Base-by-base conservation (phyloP, 2,329 filamentous ascomycete genomes). In the Sporothrix protearum region DNA sequence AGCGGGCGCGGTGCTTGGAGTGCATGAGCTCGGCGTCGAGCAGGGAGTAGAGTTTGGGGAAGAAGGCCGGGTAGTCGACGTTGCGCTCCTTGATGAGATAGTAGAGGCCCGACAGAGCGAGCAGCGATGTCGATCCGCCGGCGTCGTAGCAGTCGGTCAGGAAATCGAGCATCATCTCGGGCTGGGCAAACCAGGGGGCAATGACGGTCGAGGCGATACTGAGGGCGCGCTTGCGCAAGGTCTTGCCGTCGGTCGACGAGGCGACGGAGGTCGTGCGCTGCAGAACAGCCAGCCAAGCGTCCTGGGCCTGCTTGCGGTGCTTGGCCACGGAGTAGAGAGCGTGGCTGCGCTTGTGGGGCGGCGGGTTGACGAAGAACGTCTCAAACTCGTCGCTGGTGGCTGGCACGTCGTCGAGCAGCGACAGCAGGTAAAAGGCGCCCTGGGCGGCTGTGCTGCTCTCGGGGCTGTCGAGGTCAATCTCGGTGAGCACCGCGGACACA, bases 61-160 rank as follows among this genome's bases (percentile, higher is more conserved):
- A 99, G 82, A 99, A 99, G 42, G 90, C 91, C 0, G 94, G 94
- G 80, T 99, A 99, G 81, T 99, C 96, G 73, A 99, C 86, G 79
- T 99, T 99, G 78, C 93, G 92, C 79, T 96, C 89, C 75, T 92
- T 90, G 76, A 99, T 98, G 69, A 99, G 87, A 79, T 97, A 96
- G 83, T 97, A 99, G 61, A 99, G 90, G 68, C 96, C 96, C 0
- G 93, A 96, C 0, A 99, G 85, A 1, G 96, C 94, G 25, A 97
- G 86, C 4, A 99, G 85, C 4, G 96, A 95, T 64, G 90, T 93
- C 16, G 93, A 91, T 59, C 96, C 96, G 68, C 95, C 94, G 8
- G 90, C 84, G 77, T 97, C 87, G 82, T 97, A 98, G 39, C 91
- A 96, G 81, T 96, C 93, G n/a, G 94, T 97, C 71, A 99, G 83